phyloP scores from a whole-genome alignment of 495 filamentous ascomycete genomes.

The Terfezia claveryi region DNA sequence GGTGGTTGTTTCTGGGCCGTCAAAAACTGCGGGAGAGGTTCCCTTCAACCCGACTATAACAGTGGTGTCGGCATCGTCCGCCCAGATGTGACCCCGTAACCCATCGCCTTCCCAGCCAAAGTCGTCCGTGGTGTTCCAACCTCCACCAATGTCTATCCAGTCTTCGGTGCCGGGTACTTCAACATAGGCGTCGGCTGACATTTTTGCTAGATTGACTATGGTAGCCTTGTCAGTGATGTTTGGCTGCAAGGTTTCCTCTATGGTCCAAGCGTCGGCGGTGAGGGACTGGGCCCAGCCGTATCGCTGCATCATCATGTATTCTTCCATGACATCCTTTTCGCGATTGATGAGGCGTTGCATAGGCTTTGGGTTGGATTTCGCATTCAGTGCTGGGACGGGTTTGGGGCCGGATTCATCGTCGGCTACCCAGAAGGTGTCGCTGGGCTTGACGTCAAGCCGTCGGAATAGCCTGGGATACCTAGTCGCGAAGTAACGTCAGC shows the following conservation, averaged over 20 bases:
- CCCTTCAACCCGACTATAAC: slow-evolving; percentile 85
- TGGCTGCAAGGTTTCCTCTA: slow-evolving; percentile 57
- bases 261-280: slow-evolving; percentile 48
- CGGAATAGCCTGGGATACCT: slow-evolving; percentile 33
- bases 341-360: slow-evolving; percentile 72
- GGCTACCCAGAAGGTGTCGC: slow-evolving; percentile 38
- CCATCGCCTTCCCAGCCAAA: slow-evolving; percentile 90
- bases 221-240: slow-evolving; percentile 73
- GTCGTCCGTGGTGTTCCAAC: slow-evolving; percentile 56
- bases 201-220: slow-evolving; percentile 58
- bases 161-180: slow-evolving; percentile 43
- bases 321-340: slow-evolving; percentile 48
- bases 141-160: slow-evolving; percentile 61
- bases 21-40: slow-evolving; percentile 74
- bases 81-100: slow-evolving; percentile 78
- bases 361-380: slow-evolving; percentile 35
- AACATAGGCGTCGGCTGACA: slow-evolving; percentile 78
- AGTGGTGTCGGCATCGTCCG: slow-evolving; percentile 62
- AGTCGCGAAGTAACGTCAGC: not conserved
- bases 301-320: slow-evolving; percentile 42
- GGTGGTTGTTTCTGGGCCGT: slow-evolving; percentile 82
- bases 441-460: slow-evolving; percentile 43
- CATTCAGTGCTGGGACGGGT: slow-evolving; percentile 18
- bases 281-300: slow-evolving; percentile 30
- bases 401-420: slow-evolving; percentile 37